These are phyloP conservation scores for Blastobotrys raffinosifermentans DNA, from an alignment of 1,139 yeast genomes.

Conservation along the genomic window DNA sequence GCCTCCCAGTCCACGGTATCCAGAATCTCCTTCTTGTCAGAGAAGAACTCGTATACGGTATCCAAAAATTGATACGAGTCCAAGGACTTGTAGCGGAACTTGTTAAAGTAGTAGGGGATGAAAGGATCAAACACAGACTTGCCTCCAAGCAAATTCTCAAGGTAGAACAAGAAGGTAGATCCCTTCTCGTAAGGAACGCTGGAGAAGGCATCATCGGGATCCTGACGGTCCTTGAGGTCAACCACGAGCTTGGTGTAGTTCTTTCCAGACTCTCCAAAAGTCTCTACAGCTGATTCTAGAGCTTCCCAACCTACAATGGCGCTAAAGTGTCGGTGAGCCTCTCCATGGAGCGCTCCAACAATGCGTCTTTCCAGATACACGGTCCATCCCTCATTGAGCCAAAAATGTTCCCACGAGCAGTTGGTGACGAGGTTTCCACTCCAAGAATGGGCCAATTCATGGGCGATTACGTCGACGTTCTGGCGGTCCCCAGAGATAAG, in stretches of 20 bases:
- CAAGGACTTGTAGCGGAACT: conserved; percentile 62
- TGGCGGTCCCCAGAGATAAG: conserved; percentile 80
- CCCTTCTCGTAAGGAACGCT: conserved; percentile 92
- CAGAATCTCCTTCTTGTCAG: conserved; percentile 42
- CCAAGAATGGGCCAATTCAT: conserved; percentile 91
- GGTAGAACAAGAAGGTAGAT: conserved; percentile 64
- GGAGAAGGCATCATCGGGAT: conserved; percentile 87
- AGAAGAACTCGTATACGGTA: conserved; percentile 54
- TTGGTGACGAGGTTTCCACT: conserved; percentile 86
- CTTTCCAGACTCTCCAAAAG: conserved; percentile 45
- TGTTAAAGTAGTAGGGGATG: conserved; percentile 68
- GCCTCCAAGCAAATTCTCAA: conserved; percentile 66
- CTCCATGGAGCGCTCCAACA: conserved; percentile 71
- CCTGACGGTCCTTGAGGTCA: conserved; percentile 53
- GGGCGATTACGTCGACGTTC: conserved; percentile 84
- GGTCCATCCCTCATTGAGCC: conserved; percentile 97
- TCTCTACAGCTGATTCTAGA: conserved; percentile 55
- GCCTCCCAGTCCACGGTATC: conserved; percentile 76
- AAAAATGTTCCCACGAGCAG: conserved; percentile 88
- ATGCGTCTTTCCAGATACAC: conserved; percentile 86
- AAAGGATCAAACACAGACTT: conserved; percentile 63
- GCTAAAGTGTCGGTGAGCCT: conserved; percentile 66
- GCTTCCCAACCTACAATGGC: conserved; percentile 90
- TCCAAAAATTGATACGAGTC: conserved; percentile 80
- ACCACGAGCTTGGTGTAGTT: conserved; percentile 65